Evolutionary conservation across 257 asterid species (phyloP).

Genomic region (Anisodus acutangulus): DNA sequence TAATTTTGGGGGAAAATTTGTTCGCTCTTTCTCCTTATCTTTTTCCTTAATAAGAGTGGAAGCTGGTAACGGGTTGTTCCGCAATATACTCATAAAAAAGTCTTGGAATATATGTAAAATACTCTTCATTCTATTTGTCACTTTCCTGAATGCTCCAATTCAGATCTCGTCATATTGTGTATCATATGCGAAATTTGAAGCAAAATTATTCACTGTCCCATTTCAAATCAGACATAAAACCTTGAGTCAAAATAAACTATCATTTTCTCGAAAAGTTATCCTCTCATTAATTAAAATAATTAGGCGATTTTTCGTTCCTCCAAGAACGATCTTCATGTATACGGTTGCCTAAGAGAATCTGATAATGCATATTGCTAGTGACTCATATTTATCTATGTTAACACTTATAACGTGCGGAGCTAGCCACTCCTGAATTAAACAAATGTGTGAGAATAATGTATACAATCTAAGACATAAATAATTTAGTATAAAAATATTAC

Average conservation of each 20-base stretch:
- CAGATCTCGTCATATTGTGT: neutral
- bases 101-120: neutral
- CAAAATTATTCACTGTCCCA: neutral
- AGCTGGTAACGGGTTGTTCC: neutral
- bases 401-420: neutral
- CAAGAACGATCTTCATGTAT: neutral
- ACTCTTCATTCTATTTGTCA: neutral
- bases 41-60: neutral
- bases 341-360: neutral
- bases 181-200: neutral
- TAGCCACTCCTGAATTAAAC: neutral
- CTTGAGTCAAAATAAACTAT: too few species aligned
- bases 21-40: neutral
- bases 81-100: neutral
- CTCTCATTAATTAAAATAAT: too few species aligned
- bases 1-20: neutral
- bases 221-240: neutral
- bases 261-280: too few species aligned
- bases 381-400: neutral
- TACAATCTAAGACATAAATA: neutral
- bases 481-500: neutral
- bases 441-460: neutral
- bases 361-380: neutral
- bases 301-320: neutral
- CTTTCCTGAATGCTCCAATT: neutral